Percentiles rank a stretch among this genome's conserved stretches.
Conservation (phyloP, 768 basidiomycete genomes). For the Rhodotorula toruloides region DNA sequence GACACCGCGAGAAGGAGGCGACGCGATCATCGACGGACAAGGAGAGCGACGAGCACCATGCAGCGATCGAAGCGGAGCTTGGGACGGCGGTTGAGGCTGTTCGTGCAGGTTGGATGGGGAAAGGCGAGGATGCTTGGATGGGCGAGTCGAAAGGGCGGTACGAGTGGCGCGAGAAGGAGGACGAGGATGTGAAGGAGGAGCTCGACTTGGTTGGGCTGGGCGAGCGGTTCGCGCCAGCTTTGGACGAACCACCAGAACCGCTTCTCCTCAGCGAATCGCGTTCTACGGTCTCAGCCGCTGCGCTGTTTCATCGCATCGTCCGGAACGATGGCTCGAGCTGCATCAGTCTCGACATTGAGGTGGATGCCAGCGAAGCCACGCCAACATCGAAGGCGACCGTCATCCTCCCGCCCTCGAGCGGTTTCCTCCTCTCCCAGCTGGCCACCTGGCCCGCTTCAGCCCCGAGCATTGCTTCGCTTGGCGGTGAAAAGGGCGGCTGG, state of each 20-base stretch:
- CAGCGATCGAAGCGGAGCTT: slow-evolving; percentile 15
- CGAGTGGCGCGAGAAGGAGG: not conserved
- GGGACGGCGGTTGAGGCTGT: too few relatives aligned
- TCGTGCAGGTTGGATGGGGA: not conserved
- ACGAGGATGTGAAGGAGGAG: not conserved
- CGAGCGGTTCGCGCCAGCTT: not conserved
- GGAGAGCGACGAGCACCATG: slow-evolving; percentile 23
- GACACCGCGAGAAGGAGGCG: slow-evolving; percentile 3
- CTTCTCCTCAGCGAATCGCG: not conserved
- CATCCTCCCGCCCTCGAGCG: slow-evolving; percentile 24
- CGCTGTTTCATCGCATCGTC: slow-evolving; percentile 4
- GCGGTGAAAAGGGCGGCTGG: slow-evolving; percentile 5
- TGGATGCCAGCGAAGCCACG: not conserved
- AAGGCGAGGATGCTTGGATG: not conserved
- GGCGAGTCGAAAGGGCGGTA: not conserved
- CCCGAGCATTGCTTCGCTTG: not conserved
- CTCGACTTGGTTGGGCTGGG: slow-evolving; percentile 4
- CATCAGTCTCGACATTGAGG: not conserved
- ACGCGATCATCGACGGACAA: slow-evolving; percentile 13
- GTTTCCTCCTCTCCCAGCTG: slow-evolving; percentile 23
- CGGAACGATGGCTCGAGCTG: not conserved
- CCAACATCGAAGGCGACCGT: not conserved
- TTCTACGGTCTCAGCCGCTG: not conserved
- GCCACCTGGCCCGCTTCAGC: slow-evolving; percentile 14
- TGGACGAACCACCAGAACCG: too few relatives aligned